phyloP scores from a whole-genome alignment of 768 basidiomycete genomes.

The Porphyrellus cyaneotinctus region DNA sequence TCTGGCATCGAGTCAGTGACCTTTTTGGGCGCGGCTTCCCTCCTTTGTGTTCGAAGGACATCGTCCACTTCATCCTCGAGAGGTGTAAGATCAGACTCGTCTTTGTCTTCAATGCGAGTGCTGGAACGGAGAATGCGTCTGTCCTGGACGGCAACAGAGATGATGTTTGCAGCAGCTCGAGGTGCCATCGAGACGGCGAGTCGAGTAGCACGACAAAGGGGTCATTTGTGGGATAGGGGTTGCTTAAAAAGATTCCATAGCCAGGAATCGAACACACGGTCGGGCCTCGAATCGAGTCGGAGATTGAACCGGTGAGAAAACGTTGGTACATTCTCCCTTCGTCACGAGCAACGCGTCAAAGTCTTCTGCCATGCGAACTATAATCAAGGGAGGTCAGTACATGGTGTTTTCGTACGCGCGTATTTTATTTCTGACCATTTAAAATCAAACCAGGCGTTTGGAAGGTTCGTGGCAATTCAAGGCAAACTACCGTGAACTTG shows the following conservation, averaged over 20 bases:
- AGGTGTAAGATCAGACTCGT: slow-evolving; percentile 16
- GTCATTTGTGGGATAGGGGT: no score
- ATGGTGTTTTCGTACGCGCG: neutral
- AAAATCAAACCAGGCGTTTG: slow-evolving; percentile 55
- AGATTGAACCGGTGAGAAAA: slow-evolving; percentile 19
- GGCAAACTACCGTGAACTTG: neutral
- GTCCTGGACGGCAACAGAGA: neutral
- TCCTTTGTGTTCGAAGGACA: neutral
- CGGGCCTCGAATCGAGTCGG: slow-evolving; percentile 10
- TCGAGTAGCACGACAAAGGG: neutral
- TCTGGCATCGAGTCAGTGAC: neutral
- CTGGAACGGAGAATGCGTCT: slow-evolving; percentile 1
- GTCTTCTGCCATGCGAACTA: slow-evolving; percentile 67
- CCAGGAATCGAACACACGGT: slow-evolving; percentile 4
- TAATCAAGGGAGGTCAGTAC: slow-evolving; percentile 80
- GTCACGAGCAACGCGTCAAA: neutral
- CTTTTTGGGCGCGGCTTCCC: neutral
- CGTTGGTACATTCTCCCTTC: neutral
- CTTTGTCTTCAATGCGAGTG: neutral
- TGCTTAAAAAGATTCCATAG: neutral
- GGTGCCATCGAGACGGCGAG: neutral
- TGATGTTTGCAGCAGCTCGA: neutral
- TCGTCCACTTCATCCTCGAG: slow-evolving; percentile 7
- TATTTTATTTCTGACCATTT: neutral
- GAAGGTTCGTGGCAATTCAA: slow-evolving; percentile 51